Evolutionary conservation across 1,139 yeast genomes (phyloP), one percentile per base, ranked within the genome.

Genomic region (Candida gigantensis): DNA sequence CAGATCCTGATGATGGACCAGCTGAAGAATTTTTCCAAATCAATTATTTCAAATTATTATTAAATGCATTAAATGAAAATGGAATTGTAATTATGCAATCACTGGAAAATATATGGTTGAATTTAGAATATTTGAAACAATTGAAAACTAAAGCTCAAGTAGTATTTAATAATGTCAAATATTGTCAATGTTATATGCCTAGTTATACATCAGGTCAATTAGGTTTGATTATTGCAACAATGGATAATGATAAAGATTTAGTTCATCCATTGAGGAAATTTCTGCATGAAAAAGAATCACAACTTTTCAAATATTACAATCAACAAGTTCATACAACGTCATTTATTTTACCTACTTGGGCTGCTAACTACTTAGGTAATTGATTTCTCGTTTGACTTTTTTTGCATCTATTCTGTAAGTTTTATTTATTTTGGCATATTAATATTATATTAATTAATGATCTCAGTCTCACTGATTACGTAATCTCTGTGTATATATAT

Each of bases 1-100:
- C 95, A 8, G 98, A 92, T 60, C 97, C 97, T 2, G 97, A 92
- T 54, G 97, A 92, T 53, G 98, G 98, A 1, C 98, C 98, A 7
- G 98, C 98, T 3, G 96, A 83, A 53, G 87, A 88, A 32, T 84
- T 92, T 49, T 92, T 92, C 72, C 90, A 89, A 62, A 74, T 77
- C 48, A 80, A 79, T 43, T 92, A 90, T 67, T 92, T 90, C 62
- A 72, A 78, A 54, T 70, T 92, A 36, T 68, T 92, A 39, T 58
- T 69, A 44, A 77, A 78, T 43, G 88, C 96, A 2, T 73, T 90
- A 41, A 74, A 79, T 26, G 74, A 72, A 20, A 72, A 82, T 47
- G 95, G 96, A 20, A 81, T 89, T 28, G 87, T 90, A 39, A 85
- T 94, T 37, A 88, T 92, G 74, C 97, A 90, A 63, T 89, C 89